Evolutionary conservation across 257 asterid species (phyloP), one percentile per base, ranked within the genome.

Genomic region (Eustoma russellianum): DNA sequence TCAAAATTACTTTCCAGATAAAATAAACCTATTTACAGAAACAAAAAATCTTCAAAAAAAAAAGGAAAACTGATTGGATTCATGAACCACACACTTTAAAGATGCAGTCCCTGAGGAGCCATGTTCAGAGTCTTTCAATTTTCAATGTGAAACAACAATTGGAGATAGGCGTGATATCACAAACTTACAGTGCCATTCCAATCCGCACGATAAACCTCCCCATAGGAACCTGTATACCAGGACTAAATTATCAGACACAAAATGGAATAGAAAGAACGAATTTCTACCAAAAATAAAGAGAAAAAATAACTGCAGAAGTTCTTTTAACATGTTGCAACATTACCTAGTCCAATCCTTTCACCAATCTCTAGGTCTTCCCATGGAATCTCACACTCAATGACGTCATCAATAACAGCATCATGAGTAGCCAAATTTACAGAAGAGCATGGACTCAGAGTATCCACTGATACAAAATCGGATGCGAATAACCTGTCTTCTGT

Each of bases 271-370:
- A 41, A 13, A 17, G 13, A 33, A 45, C 13, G 17, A 10, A 40
- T 19, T 18, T 5, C 13, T 10, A 34, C 13, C 35, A 17, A n/a
- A 18, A 53, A 40, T 5, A 41, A 0, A 12, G 18, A 24, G 30
- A 24, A 24, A 24, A 24, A 4, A 24, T 24, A 24, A 24, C 1
- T 24, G 30, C 30, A 24, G 30, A 24, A 24, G 2, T 24, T 24
- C 3, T 24, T 24, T 24, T 24, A 24, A 65, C 48, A 53, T 51
- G 57, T 28, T 49, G 18, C 43, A 61, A 58, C 34, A 55, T 79
- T 88, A 92, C 99, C 99, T 76, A 92, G 82, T 56, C 99, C 99
- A 68, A 92, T 92, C 72, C 99, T 80, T 74, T 88, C 99, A 63
- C 95, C 97, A 51, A 92, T 77, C 49, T 70, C 95, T 68, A 92